Percentiles rank a stretch among this genome's conserved stretches.
Evolutionary conservation across 495 filamentous ascomycete genomes (phyloP).

Genomic region (Friedmanniomyces endolithicus): DNA sequence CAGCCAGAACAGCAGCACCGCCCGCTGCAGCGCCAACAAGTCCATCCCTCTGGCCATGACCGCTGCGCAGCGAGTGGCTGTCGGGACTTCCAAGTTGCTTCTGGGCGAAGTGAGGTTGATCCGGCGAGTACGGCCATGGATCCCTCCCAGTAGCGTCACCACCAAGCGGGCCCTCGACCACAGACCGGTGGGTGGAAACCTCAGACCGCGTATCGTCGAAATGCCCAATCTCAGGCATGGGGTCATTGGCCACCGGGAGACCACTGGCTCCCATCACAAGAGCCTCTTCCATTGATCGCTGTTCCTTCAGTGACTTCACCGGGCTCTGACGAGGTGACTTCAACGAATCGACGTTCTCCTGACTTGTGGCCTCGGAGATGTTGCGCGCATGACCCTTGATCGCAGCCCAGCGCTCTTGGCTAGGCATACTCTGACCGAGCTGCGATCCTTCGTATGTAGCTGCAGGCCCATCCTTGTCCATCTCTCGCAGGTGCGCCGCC

Average conservation of each 20-base stretch:
- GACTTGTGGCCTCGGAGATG: conserved; percentile 10
- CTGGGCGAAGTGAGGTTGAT: not conserved
- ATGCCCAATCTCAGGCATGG: conserved; percentile 56
- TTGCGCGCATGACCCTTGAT: conserved; percentile 17
- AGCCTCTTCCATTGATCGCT: conserved; percentile 25
- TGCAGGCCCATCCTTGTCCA: conserved; percentile 13
- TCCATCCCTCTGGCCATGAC: conserved; percentile 34
- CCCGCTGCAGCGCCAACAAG: conserved; percentile 37
- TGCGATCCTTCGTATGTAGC: conserved; percentile 22
- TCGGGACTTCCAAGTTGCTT: conserved; percentile 2
- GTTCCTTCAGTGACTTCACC: conserved; percentile 20
- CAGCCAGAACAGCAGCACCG: conserved; percentile 13
- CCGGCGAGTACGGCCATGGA: conserved; percentile 18
- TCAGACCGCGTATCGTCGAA: conserved; percentile 53
- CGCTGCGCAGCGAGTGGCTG: conserved; percentile 3
- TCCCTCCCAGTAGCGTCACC: conserved; percentile 29
- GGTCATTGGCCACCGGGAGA: conserved; percentile 47
- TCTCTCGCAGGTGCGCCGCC: conserved; percentile 12
- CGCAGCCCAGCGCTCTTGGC: conserved; percentile 22
- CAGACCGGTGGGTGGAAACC: conserved; percentile 65
- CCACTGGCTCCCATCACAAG: conserved; percentile 49
- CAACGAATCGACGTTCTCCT: not conserved
- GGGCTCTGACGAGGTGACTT: conserved; percentile 11
- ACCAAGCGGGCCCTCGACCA: conserved; percentile 56
- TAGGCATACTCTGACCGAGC: conserved; percentile 19